These are phyloP conservation scores for Anthoceros angustus DNA, from an alignment of 225 moss, liverwort and hornwort species.

Conservation along the genomic window DNA sequence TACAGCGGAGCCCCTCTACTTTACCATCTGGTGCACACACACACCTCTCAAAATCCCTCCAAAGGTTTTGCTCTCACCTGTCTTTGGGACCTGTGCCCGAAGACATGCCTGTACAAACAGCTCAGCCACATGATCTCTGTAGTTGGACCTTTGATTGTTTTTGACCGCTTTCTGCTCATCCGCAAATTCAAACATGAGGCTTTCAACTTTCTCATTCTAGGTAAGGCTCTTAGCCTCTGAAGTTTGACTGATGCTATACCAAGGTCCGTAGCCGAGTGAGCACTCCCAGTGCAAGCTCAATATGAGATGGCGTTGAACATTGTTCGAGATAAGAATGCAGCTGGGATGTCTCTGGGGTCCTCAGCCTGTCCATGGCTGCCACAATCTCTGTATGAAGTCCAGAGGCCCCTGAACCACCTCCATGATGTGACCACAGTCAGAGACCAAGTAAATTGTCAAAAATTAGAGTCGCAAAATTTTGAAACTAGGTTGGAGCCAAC, in stretches of 20 bases:
- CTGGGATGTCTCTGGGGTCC: slow-evolving; percentile 51
- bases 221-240: neutral
- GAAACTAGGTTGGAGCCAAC: neutral
- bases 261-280: slow-evolving; percentile 46
- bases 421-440: neutral
- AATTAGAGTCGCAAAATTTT: neutral
- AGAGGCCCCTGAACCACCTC: neutral
- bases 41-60: too few relatives aligned
- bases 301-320: slow-evolving; percentile 39
- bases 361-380: slow-evolving; percentile 42
- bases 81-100: slow-evolving; percentile 38
- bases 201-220: neutral
- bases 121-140: slow-evolving; percentile 32
- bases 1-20: too few relatives aligned
- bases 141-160: slow-evolving; percentile 67
- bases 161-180: slow-evolving; percentile 60
- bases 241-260: neutral
- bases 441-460: neutral
- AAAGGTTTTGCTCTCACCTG: neutral
- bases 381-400: slow-evolving; percentile 36
- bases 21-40: too few relatives aligned
- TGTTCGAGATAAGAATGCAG: slow-evolving; percentile 44
- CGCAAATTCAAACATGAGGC: slow-evolving; percentile 6
- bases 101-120: slow-evolving; percentile 71
- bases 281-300: slow-evolving; percentile 58